Evolutionary conservation across 805 yeast species (phyloP), one percentile per base, ranked within the genome.

Genomic region (Metschnikowia arizonensis): DNA sequence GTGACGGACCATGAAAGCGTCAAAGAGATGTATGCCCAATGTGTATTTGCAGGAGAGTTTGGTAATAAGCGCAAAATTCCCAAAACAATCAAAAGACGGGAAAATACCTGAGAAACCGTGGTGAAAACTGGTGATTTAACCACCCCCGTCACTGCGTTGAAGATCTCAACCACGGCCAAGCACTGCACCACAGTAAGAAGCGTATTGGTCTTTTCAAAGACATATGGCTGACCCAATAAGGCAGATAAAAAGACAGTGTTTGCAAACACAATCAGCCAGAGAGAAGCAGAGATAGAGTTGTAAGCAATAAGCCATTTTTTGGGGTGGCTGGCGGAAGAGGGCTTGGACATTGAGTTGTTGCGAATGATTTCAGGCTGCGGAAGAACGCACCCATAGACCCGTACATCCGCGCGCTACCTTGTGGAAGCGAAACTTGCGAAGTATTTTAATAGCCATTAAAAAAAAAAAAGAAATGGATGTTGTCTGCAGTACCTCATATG

Each of bases 1-100:
- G 98, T 88, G 43, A 87, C 57, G n/a, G 93, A 80, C 99, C 99
- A 93, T 10, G 97, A 89, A 35, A 81, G 55, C 38, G 82, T 73
- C 62, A 91, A 75, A 1, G 91, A 71, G 46, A 82, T 65, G 63
- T 84, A 90, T 12, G 78, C 73, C 78, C 81, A 72, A 52, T 73
- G 74, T 53, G 55, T 43, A 53, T 76, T 73, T 24, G 88, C 88
- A 15, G 84, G 85, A 0, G 87, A 76, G 15, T 77, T 59, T 7
- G 98, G 97, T 52, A 89, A 72, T n/a, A 74, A 62, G 42, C 79
- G 79, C 65, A 88, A 81, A 42, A 91, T 77, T 3, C 97, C 97
- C 69, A 85, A 73, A 5, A 88, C 95, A 32, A 93, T 75, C 53
- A 90, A 68, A 43, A 90, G 64, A 52, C 99, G 77, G 10, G 97